phyloP scores from a whole-genome alignment of 345 rosid genomes.

The Pugionium dolabratum region DNA sequence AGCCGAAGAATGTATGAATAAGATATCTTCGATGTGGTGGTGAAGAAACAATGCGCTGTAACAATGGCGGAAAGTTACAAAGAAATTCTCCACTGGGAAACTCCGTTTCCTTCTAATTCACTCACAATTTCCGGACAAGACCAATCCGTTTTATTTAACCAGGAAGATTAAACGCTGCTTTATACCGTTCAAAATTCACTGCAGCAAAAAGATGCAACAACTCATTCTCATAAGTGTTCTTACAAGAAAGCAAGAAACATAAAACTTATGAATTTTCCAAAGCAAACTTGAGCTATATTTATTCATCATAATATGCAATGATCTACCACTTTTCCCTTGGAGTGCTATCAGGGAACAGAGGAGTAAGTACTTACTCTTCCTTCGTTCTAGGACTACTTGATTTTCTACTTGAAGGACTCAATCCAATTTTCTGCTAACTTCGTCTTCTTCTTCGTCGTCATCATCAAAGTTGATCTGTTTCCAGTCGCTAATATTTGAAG shows the following conservation, averaged over 20 bases:
- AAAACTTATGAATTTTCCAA: too few species aligned
- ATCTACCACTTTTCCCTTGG: conserved; percentile 79
- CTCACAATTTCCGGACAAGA: too few species aligned
- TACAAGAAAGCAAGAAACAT: conserved; percentile 25
- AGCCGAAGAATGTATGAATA: too few species aligned
- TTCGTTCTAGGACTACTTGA: conserved; percentile 38
- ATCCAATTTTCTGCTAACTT: conserved; percentile 42
- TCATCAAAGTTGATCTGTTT: neutral
- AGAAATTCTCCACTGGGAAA: too few species aligned
- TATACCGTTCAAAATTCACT: too few species aligned
- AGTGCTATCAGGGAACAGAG: conserved; percentile 73
- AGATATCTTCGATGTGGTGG: too few species aligned
- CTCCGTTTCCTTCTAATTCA: too few species aligned
- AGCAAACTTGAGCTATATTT: too few species aligned
- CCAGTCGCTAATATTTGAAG: conserved; percentile 21
- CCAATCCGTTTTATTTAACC: neutral
- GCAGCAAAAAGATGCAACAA: neutral
- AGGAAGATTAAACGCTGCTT: too few species aligned
- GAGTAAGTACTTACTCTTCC: conserved; percentile 49
- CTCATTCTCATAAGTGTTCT: conserved; percentile 17
- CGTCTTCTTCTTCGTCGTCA: conserved; percentile 36
- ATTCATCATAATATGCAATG: neutral
- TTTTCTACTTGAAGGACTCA: conserved; percentile 38
- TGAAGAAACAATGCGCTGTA: too few species aligned
- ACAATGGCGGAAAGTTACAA: too few species aligned